These are phyloP conservation scores for Erysimum cheiranthoides DNA, from an alignment of 345 rosid genomes.

Conservation along the genomic window DNA sequence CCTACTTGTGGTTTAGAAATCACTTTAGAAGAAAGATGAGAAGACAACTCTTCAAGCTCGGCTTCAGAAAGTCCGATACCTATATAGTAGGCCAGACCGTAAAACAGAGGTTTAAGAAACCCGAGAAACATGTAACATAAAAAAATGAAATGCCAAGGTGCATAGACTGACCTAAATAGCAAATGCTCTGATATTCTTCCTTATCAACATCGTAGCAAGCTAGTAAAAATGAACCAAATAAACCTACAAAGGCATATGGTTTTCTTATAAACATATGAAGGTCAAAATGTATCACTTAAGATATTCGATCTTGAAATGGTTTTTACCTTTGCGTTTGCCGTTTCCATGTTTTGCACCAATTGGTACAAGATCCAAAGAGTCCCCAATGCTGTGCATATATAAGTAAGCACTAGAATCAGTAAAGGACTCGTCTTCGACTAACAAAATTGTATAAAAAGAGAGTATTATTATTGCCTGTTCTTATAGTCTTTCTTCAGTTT, in stretches of 20 bases:
- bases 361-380: conserved; percentile 90
- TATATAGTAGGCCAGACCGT: conserved; percentile 40
- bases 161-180: conserved; percentile 74
- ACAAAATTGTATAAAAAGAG: background rate
- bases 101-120: no score
- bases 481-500: conserved; percentile 94
- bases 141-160: conserved; percentile 8
- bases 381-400: conserved; percentile 74
- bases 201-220: conserved; percentile 77
- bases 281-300: background rate
- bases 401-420: background rate
- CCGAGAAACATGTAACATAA: background rate
- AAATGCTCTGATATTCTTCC: conserved; percentile 88
- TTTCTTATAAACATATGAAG: conserved; percentile 19
- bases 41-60: conserved; percentile 78
- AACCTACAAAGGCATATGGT: conserved; percentile 55
- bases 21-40: conserved; percentile 77
- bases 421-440: background rate
- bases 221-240: conserved; percentile 90
- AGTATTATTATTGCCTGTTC: conserved; percentile 62
- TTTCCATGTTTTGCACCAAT: conserved; percentile 92
- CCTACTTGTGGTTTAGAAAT: conserved; percentile 74
- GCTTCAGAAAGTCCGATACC: conserved; percentile 88
- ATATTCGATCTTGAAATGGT: conserved; percentile 9
- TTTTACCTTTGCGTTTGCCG: conserved; percentile 84